Base-by-base conservation (phyloP, 345 rosid genomes). In the Eutrema japonicum region DNA sequence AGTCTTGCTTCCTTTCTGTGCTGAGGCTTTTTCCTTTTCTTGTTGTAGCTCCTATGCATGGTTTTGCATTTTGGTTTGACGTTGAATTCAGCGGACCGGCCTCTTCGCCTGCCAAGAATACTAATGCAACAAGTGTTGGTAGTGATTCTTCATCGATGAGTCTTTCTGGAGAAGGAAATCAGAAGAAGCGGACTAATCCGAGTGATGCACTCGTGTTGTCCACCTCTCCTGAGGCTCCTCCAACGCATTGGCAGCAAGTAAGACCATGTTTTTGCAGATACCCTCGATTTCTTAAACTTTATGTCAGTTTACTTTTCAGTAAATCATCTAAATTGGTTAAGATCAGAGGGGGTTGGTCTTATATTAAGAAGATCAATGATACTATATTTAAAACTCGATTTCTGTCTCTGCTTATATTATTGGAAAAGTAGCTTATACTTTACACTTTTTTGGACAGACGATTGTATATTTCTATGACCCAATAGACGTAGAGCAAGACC, bases 221-320 rank as follows among this genome's bases (percentile, higher is more conserved):
- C 52, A 92, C 99, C 46, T 86, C 98, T 49, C 99, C 98, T 0
- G 99, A 92, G 85, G 89, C 91, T 52, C 89, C 92, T 45, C 94
- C 96, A 62, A 94, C 96, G 45, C 98, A 94, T 78, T 94, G 97
- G 98, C 90, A 94, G 79, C 98, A 94, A 92, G 99, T 92, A 85
- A 63, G 75, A 46, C 35, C 43, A 63, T 33, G 45, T 63, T 76
- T 56, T 50, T 75, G 32, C 68, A 10, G 57, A 64, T 45, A 41
- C 30, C 22, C 18, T 36, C 6, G 32, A 13, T 22, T 57, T 37
- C 8, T 57, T 32, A 12, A 16, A 37, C 37, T 29, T 41, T 64
- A 36, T 45, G 38, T 37, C 57, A 32, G 18, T 14, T 41, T 5
- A 40, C 51, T 29, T 29, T 48, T 40, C 36, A 73, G 2, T 50